Conservation (phyloP, 2,329 filamentous ascomycete species). For the Phaeosphaeriaceae sp. region DNA sequence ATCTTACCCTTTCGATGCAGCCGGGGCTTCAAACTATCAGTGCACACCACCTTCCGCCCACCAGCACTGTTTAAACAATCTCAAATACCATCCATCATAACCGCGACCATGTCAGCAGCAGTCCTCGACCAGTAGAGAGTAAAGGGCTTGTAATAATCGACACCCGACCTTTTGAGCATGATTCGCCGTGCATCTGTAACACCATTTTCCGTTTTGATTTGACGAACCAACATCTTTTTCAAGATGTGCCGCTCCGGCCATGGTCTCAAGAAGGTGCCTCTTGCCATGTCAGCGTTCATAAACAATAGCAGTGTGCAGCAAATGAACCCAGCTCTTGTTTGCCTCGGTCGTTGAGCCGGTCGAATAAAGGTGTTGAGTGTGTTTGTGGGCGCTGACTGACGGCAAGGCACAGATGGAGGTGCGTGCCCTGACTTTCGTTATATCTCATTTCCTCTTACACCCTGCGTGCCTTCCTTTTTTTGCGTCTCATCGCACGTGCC, state of each 20-base stretch:
- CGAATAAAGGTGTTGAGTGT: conserved; percentile 11
- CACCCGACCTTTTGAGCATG: conserved; percentile 27
- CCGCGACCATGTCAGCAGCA: conserved; percentile 37
- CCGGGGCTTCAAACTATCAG: conserved; percentile 46
- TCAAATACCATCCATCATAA: conserved; percentile 42
- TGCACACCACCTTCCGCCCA: conserved; percentile 44
- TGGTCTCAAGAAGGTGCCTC: not conserved
- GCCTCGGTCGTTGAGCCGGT: conserved; percentile 10
- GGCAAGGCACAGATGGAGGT: conserved; percentile 30
- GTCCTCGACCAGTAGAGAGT: conserved; percentile 29
- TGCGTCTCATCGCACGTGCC: conserved; percentile 1
- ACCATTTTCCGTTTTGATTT: conserved; percentile 14
- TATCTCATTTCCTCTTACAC: conserved; percentile 24
- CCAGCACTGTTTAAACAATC: conserved; percentile 45
- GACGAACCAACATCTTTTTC: not conserved
- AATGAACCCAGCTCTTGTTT: not conserved
- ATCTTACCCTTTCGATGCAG: conserved; percentile 46
- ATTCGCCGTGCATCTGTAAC: conserved; percentile 27
- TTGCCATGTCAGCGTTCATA: conserved; percentile 23
- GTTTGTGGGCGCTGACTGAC: conserved; percentile 13
- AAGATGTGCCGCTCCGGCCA: not conserved
- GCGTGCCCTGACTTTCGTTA: conserved; percentile 32
- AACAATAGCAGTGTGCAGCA: conserved; percentile 1
- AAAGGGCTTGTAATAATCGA: conserved; percentile 33
- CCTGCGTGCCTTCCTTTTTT: conserved; percentile 8